Evolutionary conservation across 2,329 filamentous ascomycete genomes (phyloP), one percentile per base, ranked within the genome.

Genomic region (Cercospora sp.): DNA sequence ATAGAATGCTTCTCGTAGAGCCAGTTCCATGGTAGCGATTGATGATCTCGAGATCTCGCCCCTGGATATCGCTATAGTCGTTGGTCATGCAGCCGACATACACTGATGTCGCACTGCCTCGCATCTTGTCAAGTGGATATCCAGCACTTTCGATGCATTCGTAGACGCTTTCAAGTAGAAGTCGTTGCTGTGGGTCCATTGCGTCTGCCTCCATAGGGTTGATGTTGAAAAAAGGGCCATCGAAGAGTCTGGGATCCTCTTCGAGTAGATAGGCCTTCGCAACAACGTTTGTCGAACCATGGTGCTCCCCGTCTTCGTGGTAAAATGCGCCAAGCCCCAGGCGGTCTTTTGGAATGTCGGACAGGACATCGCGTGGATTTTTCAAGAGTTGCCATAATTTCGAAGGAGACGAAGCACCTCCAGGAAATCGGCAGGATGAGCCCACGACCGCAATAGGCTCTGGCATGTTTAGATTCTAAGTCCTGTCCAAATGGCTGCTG

Each of bases 111-210:
- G 65, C 63, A 20, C 64, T 68, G 28, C 70, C 70, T 61, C 65
- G 67, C 42, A 72, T 13, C 45, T 45, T 60, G 12, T 69, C 60
- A n/a, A 71, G 42, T 9, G 69, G 63, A 57, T 67, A 67, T 18
- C 70, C 70, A 39, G 65, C 67, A 33, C 45, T 39, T 30, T 75
- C 75, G n/a, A 72, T 64, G 39, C 63, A 72, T 63, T 72, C 70
- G 20, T 71, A 72, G n/a, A 72, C 70, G 31, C 63, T 65, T 57
- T 76, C 73, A 1, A 76, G 66, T 3, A 74, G 58, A n/a, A 75
- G 62, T 2, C 75, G 66, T 61, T 76, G 74, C 64, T 76, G 73
- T n/a, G 74, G 74, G 60, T 76, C 74, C 66, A 75, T 73, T 28
- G 66, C 68, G 18, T 71, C 67, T 28, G 70, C 73, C 61, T 76